Percentiles rank a stretch among this genome's conserved stretches.
phyloP scores from a whole-genome alignment of 805 yeast genomes.

The Danielozyma ontarioensis region DNA sequence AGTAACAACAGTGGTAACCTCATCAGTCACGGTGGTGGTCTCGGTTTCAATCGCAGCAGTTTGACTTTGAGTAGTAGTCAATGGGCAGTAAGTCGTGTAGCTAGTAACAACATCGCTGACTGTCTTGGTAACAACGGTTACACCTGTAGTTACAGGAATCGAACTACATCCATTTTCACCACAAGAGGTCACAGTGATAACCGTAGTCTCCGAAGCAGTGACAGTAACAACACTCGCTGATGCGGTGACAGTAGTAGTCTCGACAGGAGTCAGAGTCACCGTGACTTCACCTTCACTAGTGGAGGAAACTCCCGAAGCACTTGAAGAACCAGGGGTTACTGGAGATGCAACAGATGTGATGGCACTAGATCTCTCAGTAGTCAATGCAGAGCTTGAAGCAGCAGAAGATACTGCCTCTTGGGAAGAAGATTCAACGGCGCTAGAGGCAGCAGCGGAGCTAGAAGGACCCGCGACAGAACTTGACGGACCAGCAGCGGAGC shows the following conservation, averaged over 20 bases:
- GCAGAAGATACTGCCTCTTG: too few relatives aligned
- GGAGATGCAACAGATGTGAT: too few relatives aligned
- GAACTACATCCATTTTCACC: conserved; percentile 18
- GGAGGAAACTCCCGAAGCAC: too few relatives aligned
- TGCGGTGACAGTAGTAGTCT: conserved; percentile 1
- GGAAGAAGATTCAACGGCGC: too few relatives aligned
- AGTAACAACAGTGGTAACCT: conserved; percentile 1
- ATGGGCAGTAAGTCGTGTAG: conserved; percentile 15
- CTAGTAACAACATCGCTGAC: conserved; percentile 8
- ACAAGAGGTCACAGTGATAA: conserved; percentile 25
- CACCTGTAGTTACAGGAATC: conserved; percentile 23
- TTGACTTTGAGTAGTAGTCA: conserved; percentile 6
- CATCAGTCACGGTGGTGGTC: not conserved
- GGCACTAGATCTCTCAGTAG: too few relatives aligned
- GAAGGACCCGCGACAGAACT: too few relatives aligned
- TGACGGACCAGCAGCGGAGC: too few relatives aligned
- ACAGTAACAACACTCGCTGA: conserved; percentile 4
- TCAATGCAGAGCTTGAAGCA: too few relatives aligned
- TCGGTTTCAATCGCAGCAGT: not conserved
- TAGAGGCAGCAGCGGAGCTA: too few relatives aligned
- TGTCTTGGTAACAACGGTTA: conserved; percentile 22
- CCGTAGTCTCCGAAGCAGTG: conserved; percentile 3
- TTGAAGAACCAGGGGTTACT: too few relatives aligned
- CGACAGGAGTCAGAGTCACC: not conserved
- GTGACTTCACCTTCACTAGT: too few relatives aligned